Percentiles rank a stretch among this genome's conserved stretches.
Evolutionary conservation across 225 moss, liverwort and hornwort species (phyloP).

Genomic region (Sphagnum contortum): DNA sequence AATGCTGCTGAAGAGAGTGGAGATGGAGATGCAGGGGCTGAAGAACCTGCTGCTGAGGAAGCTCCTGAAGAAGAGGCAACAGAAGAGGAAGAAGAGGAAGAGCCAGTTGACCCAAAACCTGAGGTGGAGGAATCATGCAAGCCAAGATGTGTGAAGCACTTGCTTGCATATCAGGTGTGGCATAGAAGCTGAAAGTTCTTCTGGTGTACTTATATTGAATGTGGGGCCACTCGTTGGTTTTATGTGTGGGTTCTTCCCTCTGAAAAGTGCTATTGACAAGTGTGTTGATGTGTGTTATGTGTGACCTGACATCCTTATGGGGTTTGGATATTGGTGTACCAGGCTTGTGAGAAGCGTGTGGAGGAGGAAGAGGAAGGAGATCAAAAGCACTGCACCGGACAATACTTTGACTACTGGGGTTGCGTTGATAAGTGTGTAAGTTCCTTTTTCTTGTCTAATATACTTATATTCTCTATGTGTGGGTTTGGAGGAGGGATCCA

Average conservation of each 20-base stretch:
- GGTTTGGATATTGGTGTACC: neutral
- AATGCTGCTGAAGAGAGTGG: no score
- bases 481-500: no score
- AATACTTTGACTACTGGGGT: constrained; percentile 88
- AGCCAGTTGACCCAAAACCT: constrained; percentile 47
- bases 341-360: constrained; percentile 70
- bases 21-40: no score
- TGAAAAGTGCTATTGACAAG: neutral
- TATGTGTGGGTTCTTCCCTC: neutral
- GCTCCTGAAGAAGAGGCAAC: constrained; percentile 11
- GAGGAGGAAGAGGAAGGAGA: constrained; percentile 39
- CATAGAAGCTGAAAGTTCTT: neutral
- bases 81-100: constrained; percentile 16
- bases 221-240: neutral
- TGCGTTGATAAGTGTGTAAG: constrained; percentile 91
- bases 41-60: no score
- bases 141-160: constrained; percentile 73
- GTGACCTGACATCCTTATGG: neutral
- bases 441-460: neutral
- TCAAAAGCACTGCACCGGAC: constrained; percentile 79
- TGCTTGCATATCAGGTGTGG: constrained; percentile 57
- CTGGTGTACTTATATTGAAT: neutral
- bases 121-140: constrained; percentile 79
- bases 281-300: neutral
- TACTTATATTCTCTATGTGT: neutral